Percentiles rank a stretch among this genome's conserved stretches.
Evolutionary conservation across 192 early-diverging fungal species (phyloP).

Genomic region (Geranomyces variabilis): DNA sequence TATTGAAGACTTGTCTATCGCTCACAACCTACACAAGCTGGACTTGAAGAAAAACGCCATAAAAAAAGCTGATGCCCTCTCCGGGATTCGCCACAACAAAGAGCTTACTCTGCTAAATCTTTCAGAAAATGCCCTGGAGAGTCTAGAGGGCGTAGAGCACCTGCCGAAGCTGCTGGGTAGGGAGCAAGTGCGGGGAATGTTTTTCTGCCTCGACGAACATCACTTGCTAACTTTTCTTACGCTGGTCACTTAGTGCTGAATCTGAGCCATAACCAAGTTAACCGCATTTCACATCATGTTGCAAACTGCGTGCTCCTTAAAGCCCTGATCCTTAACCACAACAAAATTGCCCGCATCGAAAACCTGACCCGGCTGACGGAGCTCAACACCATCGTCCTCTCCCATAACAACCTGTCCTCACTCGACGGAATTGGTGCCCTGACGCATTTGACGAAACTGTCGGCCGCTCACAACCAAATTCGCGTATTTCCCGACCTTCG

Average conservation of each 20-base stretch:
- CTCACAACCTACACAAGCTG: conserved; percentile 63
- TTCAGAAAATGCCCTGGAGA: conserved; percentile 63
- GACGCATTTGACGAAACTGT: conserved; percentile 73
- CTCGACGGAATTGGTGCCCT: conserved; percentile 60
- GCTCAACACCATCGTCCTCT: conserved; percentile 79
- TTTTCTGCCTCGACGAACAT: no score
- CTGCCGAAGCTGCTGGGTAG: conserved; percentile 66
- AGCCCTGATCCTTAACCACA: conserved; percentile 80
- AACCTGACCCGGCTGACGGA: conserved; percentile 59
- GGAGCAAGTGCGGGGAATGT: conserved; percentile 1
- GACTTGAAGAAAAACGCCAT: conserved; percentile 64
- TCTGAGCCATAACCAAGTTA: conserved; percentile 67
- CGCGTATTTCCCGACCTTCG: conserved; percentile 70
- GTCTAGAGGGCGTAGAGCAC: conserved; percentile 50
- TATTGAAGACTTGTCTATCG: conserved; percentile 71
- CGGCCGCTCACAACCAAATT: conserved; percentile 73
- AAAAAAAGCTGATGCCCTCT: conserved; percentile 50
- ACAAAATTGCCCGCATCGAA: conserved; percentile 69
- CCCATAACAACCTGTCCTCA: conserved; percentile 71
- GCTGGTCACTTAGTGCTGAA: conserved; percentile 58
- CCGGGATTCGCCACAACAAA: conserved; percentile 55
- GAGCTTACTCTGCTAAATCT: conserved; percentile 70
- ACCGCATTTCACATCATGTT: conserved; percentile 61
- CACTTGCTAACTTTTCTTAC: background rate
- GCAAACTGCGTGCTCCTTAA: conserved; percentile 64